These are phyloP conservation scores for Penicillium hordei DNA, from an alignment of 2,329 filamentous ascomycete species.

Conservation along the genomic window DNA sequence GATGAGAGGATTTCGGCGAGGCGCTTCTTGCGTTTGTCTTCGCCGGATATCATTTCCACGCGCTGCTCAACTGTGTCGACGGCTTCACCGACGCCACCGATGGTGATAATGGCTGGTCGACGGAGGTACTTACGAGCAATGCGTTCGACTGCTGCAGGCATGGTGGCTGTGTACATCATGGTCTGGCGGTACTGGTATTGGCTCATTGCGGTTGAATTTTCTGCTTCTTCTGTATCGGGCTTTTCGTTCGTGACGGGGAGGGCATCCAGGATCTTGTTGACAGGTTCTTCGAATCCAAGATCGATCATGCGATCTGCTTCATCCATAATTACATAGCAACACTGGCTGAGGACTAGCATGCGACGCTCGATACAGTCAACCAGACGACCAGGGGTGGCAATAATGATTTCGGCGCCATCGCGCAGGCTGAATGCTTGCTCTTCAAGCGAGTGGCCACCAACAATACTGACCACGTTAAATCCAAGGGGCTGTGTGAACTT, in stretches of 20 bases:
- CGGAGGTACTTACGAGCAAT: constrained; percentile 97
- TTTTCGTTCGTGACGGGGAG: constrained; percentile 92
- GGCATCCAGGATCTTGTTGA: constrained; percentile 96
- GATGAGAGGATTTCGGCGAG: constrained; percentile 85
- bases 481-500: constrained; percentile 90
- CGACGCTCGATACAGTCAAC: constrained; percentile 95
- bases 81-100: constrained; percentile 90
- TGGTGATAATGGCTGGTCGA: constrained; percentile 87
- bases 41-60: constrained; percentile 84
- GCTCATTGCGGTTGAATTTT: constrained; percentile 82
- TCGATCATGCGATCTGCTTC: constrained; percentile 99
- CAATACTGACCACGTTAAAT: constrained; percentile 93
- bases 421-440: constrained; percentile 88
- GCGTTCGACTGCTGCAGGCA: constrained; percentile 87
- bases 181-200: constrained; percentile 86
- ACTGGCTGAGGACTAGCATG: constrained; percentile 88
- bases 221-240: constrained; percentile 87
- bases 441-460: constrained; percentile 94
- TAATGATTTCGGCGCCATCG: constrained; percentile 94
- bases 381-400: constrained; percentile 95
- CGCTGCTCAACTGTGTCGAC: constrained; percentile 98
- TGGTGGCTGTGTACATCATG: constrained; percentile 99
- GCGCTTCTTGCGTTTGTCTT: constrained; percentile 95
- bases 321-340: constrained; percentile 98
- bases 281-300: constrained; percentile 93